Percentiles rank a stretch among this genome's conserved stretches.
phyloP scores from a whole-genome alignment of 164 flowering plant species.

The Cinnamomum chago region DNA sequence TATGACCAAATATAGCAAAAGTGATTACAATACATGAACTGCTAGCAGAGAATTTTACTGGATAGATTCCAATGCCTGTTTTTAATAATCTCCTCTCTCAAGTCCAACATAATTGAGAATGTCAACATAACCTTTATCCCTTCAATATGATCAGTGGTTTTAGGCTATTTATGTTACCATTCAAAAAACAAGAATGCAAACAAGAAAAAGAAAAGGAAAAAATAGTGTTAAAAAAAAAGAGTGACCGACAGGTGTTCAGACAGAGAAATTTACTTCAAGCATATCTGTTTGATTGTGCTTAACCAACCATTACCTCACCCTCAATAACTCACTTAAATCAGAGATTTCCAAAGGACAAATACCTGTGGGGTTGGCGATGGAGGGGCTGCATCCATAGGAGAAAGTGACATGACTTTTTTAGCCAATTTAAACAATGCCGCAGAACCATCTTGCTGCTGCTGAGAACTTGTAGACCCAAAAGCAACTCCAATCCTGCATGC shows the following conservation, averaged over 20 bases:
- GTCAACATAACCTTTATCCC: too few relatives aligned
- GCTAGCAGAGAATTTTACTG: too few relatives aligned
- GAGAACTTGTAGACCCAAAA: conserved; percentile 54
- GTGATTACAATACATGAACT: too few relatives aligned
- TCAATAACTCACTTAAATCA: not conserved
- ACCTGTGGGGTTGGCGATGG: conserved; percentile 94
- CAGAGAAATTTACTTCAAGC: not conserved
- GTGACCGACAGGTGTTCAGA: not conserved
- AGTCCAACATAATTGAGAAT: too few relatives aligned
- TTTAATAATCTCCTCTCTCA: too few relatives aligned
- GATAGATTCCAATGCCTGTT: too few relatives aligned
- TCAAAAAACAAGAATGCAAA: too few relatives aligned
- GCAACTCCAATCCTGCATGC: conserved; percentile 75
- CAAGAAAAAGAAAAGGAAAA: not conserved
- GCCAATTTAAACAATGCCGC: conserved; percentile 75
- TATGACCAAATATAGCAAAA: too few relatives aligned
- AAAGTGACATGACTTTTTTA: conserved; percentile 66
- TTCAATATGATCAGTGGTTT: too few relatives aligned
- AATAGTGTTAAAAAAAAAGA: not conserved
- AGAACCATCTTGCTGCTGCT: conserved; percentile 84
- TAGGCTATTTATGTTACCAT: too few relatives aligned
- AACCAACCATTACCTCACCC: not conserved
- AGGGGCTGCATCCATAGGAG: conserved; percentile 93
- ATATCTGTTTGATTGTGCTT: not conserved
- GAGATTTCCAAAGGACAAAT: not conserved